These are phyloP conservation scores for Globisporangium polare DNA, from an alignment of 352 stramenopile species.

Conservation along the genomic window DNA sequence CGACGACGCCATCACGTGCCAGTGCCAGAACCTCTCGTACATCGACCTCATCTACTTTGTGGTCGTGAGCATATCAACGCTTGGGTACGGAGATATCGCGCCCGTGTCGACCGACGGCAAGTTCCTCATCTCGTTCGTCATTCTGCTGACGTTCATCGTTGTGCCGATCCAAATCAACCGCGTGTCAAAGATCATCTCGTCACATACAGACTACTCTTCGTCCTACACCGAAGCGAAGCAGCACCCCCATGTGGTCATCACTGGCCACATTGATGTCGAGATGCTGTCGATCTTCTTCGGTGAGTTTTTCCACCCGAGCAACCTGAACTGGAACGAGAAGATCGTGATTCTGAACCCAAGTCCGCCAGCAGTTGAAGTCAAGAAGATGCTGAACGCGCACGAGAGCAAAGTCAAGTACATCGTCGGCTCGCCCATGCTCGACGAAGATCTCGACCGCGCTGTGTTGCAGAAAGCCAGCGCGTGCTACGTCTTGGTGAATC, in stretches of 20 bases:
- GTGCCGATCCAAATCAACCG: constrained; percentile 77
- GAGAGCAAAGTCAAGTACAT: constrained; percentile 85
- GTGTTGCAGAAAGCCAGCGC: constrained; percentile 46
- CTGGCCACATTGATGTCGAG: constrained; percentile 63
- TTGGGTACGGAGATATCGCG: constrained; percentile 80
- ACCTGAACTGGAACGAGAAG: constrained; percentile 81
- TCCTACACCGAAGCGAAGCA: constrained; percentile 68
- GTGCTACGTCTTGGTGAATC: constrained; percentile 73
- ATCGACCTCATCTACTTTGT: constrained; percentile 81
- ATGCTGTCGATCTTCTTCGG: constrained; percentile 65
- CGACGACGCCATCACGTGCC: constrained; percentile 23
- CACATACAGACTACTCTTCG: constrained; percentile 74
- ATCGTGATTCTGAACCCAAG: constrained; percentile 71
- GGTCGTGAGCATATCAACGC: constrained; percentile 81
- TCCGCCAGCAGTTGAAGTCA: constrained; percentile 58
- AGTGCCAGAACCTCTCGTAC: constrained; percentile 61
- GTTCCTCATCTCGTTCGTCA: constrained; percentile 76
- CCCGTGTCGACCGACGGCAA: constrained; percentile 63
- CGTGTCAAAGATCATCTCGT: constrained; percentile 74
- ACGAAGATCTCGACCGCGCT: constrained; percentile 67
- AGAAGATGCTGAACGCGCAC: constrained; percentile 68
- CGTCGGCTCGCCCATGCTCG: constrained; percentile 72
- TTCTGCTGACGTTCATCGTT: constrained; percentile 80
- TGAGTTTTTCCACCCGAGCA: constrained; percentile 84
- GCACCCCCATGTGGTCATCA: constrained; percentile 73